These are phyloP conservation scores for Articulospora tetracladia DNA, from an alignment of 495 filamentous ascomycete genomes.

Conservation along the genomic window DNA sequence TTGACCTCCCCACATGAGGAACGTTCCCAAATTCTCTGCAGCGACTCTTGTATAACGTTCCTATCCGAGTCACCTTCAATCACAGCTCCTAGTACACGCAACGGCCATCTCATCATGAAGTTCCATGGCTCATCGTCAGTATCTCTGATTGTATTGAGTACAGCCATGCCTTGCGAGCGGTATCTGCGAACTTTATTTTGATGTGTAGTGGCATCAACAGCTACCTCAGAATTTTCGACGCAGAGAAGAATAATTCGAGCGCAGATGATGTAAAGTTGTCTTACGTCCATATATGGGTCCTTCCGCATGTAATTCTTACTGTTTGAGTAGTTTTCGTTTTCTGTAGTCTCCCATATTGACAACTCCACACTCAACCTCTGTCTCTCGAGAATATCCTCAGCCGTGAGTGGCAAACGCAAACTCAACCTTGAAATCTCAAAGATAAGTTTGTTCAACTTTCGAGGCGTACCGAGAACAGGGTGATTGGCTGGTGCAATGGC, in stretches of 20 bases:
- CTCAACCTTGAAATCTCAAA: not conserved
- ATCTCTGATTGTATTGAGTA: not conserved
- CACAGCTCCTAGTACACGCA: not conserved
- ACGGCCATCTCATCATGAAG: not conserved
- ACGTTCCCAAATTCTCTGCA: not conserved
- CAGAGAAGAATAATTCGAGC: not conserved
- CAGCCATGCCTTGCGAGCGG: not conserved
- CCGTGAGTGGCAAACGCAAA: not conserved
- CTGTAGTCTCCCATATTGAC: not conserved
- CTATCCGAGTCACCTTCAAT: not conserved
- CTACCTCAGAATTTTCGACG: not conserved
- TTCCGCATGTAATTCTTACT: not conserved
- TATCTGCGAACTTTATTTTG: not conserved
- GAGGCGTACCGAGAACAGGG: not conserved
- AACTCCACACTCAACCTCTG: not conserved
- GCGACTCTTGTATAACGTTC: not conserved
- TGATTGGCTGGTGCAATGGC: not conserved
- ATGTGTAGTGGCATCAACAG: not conserved
- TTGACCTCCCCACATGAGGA: not conserved
- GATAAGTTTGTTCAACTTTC: not conserved
- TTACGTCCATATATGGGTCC: not conserved
- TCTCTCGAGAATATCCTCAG: not conserved
- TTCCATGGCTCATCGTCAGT: not conserved
- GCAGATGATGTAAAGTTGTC: not conserved
- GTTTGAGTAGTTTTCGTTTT: not conserved